Evolutionary conservation across 129 eudicot genomes (phyloP).

Genomic region (Tanacetum coccineum): DNA sequence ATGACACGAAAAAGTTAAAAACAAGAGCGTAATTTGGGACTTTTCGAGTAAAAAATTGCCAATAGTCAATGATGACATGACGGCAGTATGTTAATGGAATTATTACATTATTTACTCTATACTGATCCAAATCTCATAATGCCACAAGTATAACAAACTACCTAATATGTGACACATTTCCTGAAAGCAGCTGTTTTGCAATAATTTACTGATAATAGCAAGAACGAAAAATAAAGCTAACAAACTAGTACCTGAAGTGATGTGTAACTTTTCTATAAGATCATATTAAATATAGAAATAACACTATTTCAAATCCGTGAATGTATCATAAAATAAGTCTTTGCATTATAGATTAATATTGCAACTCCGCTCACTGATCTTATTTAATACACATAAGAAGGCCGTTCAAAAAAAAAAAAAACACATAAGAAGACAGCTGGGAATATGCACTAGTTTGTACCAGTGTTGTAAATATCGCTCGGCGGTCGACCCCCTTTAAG

Average conservation of each 20-base stretch:
- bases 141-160: background rate
- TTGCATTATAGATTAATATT: conserved; percentile 4
- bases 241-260: conserved; percentile 8
- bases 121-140: background rate
- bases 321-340: background rate
- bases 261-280: background rate
- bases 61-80: too few species aligned
- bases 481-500: too few species aligned
- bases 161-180: background rate
- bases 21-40: too few species aligned
- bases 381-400: background rate
- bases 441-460: background rate
- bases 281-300: conserved; percentile 9
- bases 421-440: too few species aligned
- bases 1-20: too few species aligned
- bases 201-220: background rate
- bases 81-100: background rate
- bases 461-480: too few species aligned
- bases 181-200: background rate
- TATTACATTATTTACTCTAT: background rate
- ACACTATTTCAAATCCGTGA: background rate
- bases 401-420: too few species aligned
- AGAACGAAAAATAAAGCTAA: background rate
- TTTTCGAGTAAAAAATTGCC: too few species aligned
- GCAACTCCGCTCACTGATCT: background rate